Evolutionary conservation across 345 rosid species (phyloP), one percentile per base, ranked within the genome.

Genomic region (Linum tenue): DNA sequence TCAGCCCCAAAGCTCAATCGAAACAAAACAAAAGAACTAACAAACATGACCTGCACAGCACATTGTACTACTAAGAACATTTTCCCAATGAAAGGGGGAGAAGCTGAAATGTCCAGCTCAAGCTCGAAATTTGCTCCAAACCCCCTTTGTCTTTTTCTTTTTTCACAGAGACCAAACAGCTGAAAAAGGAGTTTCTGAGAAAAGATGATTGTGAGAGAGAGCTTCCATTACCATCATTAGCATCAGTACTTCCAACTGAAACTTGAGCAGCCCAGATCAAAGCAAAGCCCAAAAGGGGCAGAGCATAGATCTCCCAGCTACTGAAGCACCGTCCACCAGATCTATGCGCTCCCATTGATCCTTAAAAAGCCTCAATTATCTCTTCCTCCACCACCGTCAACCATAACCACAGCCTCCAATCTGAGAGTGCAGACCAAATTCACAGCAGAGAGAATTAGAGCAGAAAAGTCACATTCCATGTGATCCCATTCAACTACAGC

Each of bases 171-270:
- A 22, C 31, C 31, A 22, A 22, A 22, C 31, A 22, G 31, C 31
- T 22, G 31, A 22, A 1, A 22, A 22, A 22, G 31, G 31, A 22
- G 31, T 22, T 22, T 22, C 31, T 22, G 31, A 22, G 31, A 22
- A 22, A 22, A 22, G 31, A 1, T 22, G 31, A 57, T 10, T 8
- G 38, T 35, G 36, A 57, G 37, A 57, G 35, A 12, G 0, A 56
- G 7, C 1, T 11, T 2, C 60, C 16, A 57, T 82, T 79, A 88
- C 98, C 98, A 76, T 92, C 98, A 60, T 16, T 64, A 62, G 90
- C 87, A 79, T 79, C 85, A 65, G 98, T 92, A 70, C 55, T 77
- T 68, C 81, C 89, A 55, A 64, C 74, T 7, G 96, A 78, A 77
- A 81, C 36, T 60, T 78, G 72, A 6, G 86, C 79, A 58, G 66